phyloP scores from a whole-genome alignment of 208 protist genomes.

The Porcisia deanei region DNA sequence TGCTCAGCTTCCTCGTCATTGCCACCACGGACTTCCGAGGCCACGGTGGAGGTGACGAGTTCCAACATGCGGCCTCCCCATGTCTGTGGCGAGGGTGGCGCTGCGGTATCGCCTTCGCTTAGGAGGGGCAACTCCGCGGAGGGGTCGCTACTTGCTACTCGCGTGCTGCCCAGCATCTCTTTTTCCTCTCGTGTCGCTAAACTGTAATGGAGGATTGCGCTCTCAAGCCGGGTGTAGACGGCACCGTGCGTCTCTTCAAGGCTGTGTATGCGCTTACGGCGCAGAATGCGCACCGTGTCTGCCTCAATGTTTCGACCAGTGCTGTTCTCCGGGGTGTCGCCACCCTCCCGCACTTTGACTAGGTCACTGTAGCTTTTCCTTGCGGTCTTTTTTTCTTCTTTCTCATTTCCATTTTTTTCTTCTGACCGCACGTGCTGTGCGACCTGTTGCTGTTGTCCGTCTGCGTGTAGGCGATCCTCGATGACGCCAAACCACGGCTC shows the following conservation, averaged over 20 bases:
- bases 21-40: neutral
- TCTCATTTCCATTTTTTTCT: neutral
- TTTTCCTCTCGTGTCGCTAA: constrained; percentile 21
- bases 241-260: constrained; percentile 23
- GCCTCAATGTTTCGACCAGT: constrained; percentile 6
- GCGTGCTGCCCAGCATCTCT: constrained; percentile 17
- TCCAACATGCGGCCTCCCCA: constrained; percentile 30
- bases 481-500: constrained; percentile 33
- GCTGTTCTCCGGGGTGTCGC: neutral
- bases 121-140: neutral
- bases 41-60: constrained; percentile 19
- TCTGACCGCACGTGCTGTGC: neutral
- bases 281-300: constrained; percentile 14
- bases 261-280: constrained; percentile 15
- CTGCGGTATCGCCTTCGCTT: neutral
- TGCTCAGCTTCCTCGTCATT: constrained; percentile 27
- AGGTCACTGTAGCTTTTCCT: neutral
- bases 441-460: constrained; percentile 3
- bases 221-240: constrained; percentile 26
- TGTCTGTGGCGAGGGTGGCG: constrained; percentile 1
- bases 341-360: neutral
- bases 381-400: neutral
- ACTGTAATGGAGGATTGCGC: constrained; percentile 22
- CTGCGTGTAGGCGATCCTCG: constrained; percentile 14
- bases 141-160: neutral